Percentiles rank a stretch among this genome's conserved stretches.
Conservation (phyloP, 192 early-diverging fungal species). For the Rhizophagus clarus region DNA sequence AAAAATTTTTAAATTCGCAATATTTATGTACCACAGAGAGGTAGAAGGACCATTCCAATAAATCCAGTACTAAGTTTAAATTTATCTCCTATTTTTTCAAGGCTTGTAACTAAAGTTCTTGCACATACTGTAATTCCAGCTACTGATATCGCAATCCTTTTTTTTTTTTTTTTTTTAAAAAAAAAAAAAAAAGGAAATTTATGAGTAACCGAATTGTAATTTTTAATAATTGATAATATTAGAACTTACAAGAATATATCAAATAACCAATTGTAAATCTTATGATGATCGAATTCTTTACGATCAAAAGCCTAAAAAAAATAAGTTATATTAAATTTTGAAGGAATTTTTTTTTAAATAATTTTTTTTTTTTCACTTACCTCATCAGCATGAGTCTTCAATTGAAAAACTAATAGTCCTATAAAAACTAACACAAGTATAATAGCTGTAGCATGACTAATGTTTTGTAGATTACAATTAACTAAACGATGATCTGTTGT, state of each 20-base stretch:
- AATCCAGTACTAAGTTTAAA: conserved; percentile 81
- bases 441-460: conserved; percentile 64
- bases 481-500: not conserved
- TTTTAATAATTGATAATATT: not conserved
- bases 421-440: conserved; percentile 62
- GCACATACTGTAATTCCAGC: conserved; percentile 74
- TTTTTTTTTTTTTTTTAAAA: too few relatives aligned
- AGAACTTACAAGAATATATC: conserved; percentile 22
- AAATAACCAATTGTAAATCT: not conserved
- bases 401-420: conserved; percentile 75
- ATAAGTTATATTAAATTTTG: not conserved
- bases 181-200: conserved; percentile 63
- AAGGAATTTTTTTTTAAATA: too few relatives aligned
- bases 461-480: conserved; percentile 49
- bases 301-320: not conserved
- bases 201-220: conserved; percentile 43
- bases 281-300: not conserved
- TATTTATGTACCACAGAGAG: conserved; percentile 69
- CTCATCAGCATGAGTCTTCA: conserved; percentile 70
- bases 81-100: conserved; percentile 68
- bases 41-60: conserved; percentile 90
- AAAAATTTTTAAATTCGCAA: not conserved
- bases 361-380: conserved; percentile 12
- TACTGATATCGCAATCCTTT: conserved; percentile 58
- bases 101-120: conserved; percentile 72